phyloP scores from a whole-genome alignment of 257 asterid species.

The Solanum verrucosum region DNA sequence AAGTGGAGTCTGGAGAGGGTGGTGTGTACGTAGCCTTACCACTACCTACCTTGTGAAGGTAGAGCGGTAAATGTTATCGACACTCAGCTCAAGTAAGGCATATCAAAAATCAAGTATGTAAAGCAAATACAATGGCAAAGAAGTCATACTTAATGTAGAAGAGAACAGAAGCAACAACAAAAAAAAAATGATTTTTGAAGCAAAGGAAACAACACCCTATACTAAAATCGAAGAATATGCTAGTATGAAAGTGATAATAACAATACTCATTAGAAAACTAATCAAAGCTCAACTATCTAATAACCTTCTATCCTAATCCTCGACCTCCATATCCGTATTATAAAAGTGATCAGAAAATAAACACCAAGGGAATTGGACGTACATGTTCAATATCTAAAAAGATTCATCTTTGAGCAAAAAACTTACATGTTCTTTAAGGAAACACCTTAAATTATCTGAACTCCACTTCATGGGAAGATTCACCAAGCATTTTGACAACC shows the following conservation, averaged over 20 bases:
- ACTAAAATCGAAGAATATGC: not conserved
- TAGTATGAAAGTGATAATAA: not conserved
- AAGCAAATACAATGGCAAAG: not conserved
- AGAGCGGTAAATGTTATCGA: not conserved
- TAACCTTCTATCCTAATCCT: not conserved
- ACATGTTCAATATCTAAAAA: not conserved
- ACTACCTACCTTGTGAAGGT: not conserved
- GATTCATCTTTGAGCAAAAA: not conserved
- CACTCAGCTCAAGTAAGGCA: not conserved
- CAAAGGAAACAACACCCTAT: not conserved
- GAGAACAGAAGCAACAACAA: not conserved
- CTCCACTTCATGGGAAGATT: constrained; percentile 89
- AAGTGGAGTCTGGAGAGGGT: not conserved
- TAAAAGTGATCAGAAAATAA: not conserved
- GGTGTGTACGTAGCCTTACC: not conserved
- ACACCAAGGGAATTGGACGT: not conserved
- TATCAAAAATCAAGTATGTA: not conserved
- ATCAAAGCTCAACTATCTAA: not conserved
- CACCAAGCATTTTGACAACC: constrained; percentile 62
- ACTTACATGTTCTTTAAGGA: not conserved
- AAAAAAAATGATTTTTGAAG: not conserved
- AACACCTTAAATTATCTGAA: constrained; percentile 53
- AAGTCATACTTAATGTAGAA: not conserved
- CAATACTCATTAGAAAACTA: not conserved
- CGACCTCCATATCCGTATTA: not conserved